Conservation (phyloP, 1,284 basidiomycete species). For the Cryptococcus sp. region DNA sequence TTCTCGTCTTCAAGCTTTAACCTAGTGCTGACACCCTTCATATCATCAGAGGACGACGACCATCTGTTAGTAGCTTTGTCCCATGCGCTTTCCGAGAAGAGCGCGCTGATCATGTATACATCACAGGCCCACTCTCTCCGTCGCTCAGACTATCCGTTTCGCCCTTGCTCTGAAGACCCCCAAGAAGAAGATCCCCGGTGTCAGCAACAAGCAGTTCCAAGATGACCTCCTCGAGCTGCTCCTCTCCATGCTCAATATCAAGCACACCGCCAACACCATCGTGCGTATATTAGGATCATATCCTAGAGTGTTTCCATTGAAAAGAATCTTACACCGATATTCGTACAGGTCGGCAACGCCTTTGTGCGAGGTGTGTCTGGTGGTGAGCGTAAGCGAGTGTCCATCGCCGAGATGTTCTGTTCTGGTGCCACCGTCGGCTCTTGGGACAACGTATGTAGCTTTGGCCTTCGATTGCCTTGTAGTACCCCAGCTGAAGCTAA, state of each 20-base stretch:
- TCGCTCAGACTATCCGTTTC: slow-evolving; percentile 58
- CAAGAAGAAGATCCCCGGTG: slow-evolving; percentile 54
- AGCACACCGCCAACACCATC: slow-evolving; percentile 58
- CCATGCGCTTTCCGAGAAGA: no score
- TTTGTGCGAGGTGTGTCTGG: slow-evolving; percentile 60
- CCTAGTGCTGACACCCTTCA: not conserved
- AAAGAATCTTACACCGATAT: not conserved
- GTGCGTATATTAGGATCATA: slow-evolving; percentile 38
- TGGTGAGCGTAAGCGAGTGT: slow-evolving; percentile 61
- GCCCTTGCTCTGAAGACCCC: slow-evolving; percentile 57
- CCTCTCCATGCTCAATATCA: slow-evolving; percentile 60
- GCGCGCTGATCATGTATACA: no score
- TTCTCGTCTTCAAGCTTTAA: not conserved
- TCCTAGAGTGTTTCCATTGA: no score
- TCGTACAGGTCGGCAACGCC: slow-evolving; percentile 52
- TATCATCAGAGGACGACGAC: slow-evolving; percentile 59
- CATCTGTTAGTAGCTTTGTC: slow-evolving; percentile 48
- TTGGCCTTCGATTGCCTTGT: not conserved
- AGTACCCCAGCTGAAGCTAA: not conserved
- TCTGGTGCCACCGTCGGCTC: slow-evolving; percentile 49
- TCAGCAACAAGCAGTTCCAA: slow-evolving; percentile 53
- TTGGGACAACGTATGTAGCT: slow-evolving; percentile 54
- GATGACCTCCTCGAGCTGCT: slow-evolving; percentile 56
- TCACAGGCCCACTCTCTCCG: slow-evolving; percentile 56
- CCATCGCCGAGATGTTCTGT: slow-evolving; percentile 59